phyloP scores from a whole-genome alignment of 2,329 filamentous ascomycete species.

The Whalleya microplaca region DNA sequence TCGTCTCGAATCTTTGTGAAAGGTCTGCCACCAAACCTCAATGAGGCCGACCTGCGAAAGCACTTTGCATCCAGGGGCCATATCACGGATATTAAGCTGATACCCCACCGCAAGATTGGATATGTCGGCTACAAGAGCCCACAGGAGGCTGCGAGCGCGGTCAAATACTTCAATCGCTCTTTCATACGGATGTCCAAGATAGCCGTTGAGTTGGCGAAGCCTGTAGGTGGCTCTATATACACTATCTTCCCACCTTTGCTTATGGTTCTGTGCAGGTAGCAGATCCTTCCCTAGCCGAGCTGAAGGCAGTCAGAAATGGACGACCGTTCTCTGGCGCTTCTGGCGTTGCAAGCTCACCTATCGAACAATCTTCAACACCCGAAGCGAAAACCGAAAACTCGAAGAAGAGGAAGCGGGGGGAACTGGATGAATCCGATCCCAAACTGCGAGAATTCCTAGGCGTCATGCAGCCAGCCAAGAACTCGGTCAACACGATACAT shows the following conservation, averaged over 20 bases:
- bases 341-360: not conserved
- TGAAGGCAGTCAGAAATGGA: conserved; percentile 21
- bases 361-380: conserved; percentile 30
- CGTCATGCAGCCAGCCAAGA: conserved; percentile 73
- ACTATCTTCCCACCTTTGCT: not conserved
- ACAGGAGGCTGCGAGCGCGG: conserved; percentile 78
- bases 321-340: not conserved
- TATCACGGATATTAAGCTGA: conserved; percentile 91
- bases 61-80: conserved; percentile 80
- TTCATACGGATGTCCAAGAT: conserved; percentile 97
- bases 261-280: conserved; percentile 36
- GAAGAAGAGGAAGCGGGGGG: conserved; percentile 72
- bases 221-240: conserved; percentile 54
- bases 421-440: conserved; percentile 65
- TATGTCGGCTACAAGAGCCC: conserved; percentile 91
- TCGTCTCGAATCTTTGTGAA: conserved; percentile 78
- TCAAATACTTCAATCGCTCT: conserved; percentile 93
- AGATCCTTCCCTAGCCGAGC: conserved; percentile 45
- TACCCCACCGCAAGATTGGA: conserved; percentile 86
- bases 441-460: conserved; percentile 87
- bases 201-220: conserved; percentile 82
- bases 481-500: conserved; percentile 63
- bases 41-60: conserved; percentile 82
- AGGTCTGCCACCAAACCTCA: conserved; percentile 82
- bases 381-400: conserved; percentile 42